Evolutionary conservation across 2,329 filamentous ascomycete genomes (phyloP), one percentile per base, ranked within the genome.

Genomic region (Thermothelomyces thermophilus): DNA sequence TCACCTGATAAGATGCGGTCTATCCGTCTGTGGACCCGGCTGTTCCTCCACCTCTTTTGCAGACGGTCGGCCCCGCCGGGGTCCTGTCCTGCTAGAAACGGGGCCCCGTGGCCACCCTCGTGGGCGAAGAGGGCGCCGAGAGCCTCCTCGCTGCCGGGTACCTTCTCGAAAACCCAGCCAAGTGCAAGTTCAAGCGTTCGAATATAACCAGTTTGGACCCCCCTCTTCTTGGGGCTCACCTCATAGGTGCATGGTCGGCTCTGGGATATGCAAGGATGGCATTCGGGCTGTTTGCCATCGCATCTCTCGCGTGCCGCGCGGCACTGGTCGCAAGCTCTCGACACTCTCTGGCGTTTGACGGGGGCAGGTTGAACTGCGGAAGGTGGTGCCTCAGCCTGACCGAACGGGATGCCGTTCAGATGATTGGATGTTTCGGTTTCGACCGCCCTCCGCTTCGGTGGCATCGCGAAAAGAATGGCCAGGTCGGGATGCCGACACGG

Each of bases 121-220:
- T 71, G 66, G 8, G 71, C 72, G 48, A 86, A 68, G 44, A 83
- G 66, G 7, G 67, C 67, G 41, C 77, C 73, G 20, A 87, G 71
- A 13, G 74, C 72, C 45, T 73, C 70, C 63, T 87, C 83, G 41
- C 73, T 75, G 9, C 75, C 79, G 13, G 79, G 73, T 31, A 81
- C 74, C 48, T 77, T 76, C 52, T 80, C 75, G 53, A 87, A 83
- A 1, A 86, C 68, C 72, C 82, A 82, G 11, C 82, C 83, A 48
- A 86, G 72, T 9, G 83, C 76, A 37, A 86, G 66, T 64, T 90
- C 86, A 16, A 90, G 71, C 0, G 84, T 84, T 30, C 85, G 77
- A 48, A 90, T 83, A 61, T 90, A 89, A 14, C 87, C 86, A n/a
- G 86, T 86, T 59, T 86, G 86, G 10, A 90, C 80, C 3, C 87